Conservation (phyloP, 257 asterid species). For the Scutellaria baicalensis region DNA sequence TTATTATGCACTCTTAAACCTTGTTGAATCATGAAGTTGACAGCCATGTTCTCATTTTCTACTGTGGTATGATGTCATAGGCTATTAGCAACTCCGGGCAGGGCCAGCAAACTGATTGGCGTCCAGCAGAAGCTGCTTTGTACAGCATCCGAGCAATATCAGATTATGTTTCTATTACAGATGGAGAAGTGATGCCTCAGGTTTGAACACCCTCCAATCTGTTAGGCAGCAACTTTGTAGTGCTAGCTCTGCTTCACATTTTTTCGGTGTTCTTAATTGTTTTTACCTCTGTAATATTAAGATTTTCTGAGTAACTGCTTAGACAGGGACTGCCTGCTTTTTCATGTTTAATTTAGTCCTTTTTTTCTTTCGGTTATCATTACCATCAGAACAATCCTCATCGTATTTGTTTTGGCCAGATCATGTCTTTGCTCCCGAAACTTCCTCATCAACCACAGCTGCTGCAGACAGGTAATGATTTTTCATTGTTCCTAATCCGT, state of each 20-base stretch:
- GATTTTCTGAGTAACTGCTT: neutral
- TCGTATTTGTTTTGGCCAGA: slow-evolving; percentile 36
- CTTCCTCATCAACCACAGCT: slow-evolving; percentile 93
- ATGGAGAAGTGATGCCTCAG: slow-evolving; percentile 95
- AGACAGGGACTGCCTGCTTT: slow-evolving; percentile 3
- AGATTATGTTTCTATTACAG: slow-evolving; percentile 65
- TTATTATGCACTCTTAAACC: neutral
- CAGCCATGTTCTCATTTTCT: slow-evolving; percentile 6
- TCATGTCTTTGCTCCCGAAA: slow-evolving; percentile 82
- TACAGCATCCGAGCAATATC: slow-evolving; percentile 92
- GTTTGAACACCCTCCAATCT: slow-evolving; percentile 30
- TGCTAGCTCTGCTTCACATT: slow-evolving; percentile 12
- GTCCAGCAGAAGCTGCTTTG: slow-evolving; percentile 94
- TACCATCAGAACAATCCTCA: neutral
- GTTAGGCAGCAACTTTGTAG: neutral
- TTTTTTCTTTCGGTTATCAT: neutral
- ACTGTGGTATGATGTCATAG: slow-evolving; percentile 30
- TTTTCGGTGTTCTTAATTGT: neutral
- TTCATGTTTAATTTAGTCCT: neutral
- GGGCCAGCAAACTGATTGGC: slow-evolving; percentile 62
- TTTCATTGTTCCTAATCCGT: slow-evolving; percentile 5
- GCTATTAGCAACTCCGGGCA: slow-evolving; percentile 50
- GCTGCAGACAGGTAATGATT: slow-evolving; percentile 79
- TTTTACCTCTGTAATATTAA: neutral
- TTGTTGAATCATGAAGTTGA: slow-evolving; percentile 10